Evolutionary conservation across 208 protist species (phyloP).

Genomic region (Acanthamoeba castellanii): DNA sequence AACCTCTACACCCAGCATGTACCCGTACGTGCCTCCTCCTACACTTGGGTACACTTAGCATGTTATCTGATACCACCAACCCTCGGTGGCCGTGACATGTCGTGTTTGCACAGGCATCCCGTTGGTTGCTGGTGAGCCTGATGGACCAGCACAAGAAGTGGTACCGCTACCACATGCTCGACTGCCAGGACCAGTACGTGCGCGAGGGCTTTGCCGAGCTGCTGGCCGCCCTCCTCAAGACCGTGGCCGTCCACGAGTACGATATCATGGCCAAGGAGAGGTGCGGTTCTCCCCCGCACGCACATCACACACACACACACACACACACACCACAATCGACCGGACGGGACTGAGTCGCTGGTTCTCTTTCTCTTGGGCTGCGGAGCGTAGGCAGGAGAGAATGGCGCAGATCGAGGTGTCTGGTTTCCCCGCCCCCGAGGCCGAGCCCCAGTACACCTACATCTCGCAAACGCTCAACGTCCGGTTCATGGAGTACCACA

Average conservation of each 20-base stretch:
- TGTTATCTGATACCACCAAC: too few species aligned
- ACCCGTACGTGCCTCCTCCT: not conserved
- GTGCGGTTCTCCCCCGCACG: not conserved
- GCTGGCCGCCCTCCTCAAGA: not conserved
- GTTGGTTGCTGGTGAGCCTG: constrained; percentile 40
- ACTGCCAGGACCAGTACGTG: constrained; percentile 35
- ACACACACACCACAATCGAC: too few species aligned
- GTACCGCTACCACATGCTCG: constrained; percentile 43
- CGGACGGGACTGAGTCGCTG: too few species aligned
- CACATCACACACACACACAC: too few species aligned
- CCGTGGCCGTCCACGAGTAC: not conserved
- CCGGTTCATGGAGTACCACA: constrained; percentile 38
- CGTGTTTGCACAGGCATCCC: not conserved
- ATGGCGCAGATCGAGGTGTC: not conserved
- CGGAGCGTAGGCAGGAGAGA: not conserved
- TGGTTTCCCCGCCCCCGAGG: not conserved
- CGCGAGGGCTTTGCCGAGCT: constrained; percentile 47
- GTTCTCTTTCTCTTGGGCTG: not conserved
- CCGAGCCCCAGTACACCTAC: constrained; percentile 48
- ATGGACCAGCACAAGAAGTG: constrained; percentile 66
- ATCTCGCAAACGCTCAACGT: constrained; percentile 12
- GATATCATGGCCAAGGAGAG: constrained; percentile 60
- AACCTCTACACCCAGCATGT: not conserved
- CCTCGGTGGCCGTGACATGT: too few species aligned
- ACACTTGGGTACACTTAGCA: not conserved